Evolutionary conservation across 495 filamentous ascomycete species (phyloP).

Genomic region (Cenococcum geophilum): DNA sequence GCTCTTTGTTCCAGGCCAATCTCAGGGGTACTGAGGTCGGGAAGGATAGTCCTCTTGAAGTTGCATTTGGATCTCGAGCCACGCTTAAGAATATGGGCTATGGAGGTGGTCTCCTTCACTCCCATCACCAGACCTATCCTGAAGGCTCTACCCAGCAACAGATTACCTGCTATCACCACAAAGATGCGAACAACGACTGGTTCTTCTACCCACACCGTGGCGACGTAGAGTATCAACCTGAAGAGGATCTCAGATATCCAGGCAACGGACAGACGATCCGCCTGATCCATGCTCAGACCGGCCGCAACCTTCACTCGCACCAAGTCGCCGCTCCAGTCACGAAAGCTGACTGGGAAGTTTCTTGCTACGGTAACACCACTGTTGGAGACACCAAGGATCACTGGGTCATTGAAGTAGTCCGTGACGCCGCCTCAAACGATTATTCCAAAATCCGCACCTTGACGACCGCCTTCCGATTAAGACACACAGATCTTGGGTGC

Average conservation of each 20-base stretch:
- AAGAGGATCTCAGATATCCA: conserved; percentile 63
- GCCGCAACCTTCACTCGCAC: conserved; percentile 94
- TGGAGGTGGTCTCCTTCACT: conserved; percentile 94
- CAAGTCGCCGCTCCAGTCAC: conserved; percentile 78
- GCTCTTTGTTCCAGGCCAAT: conserved; percentile 97
- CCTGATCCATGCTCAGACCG: conserved; percentile 90
- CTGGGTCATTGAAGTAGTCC: conserved; percentile 89
- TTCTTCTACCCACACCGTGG: conserved; percentile 91
- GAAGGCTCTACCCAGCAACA: conserved; percentile 94
- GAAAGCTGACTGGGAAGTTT: conserved; percentile 88
- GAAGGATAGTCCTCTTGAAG: conserved; percentile 84
- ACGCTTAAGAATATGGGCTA: conserved; percentile 99
- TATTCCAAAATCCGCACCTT: conserved; percentile 81
- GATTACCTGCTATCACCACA: conserved; percentile 98
- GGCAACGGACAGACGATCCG: conserved; percentile 74
- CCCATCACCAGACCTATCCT: conserved; percentile 91
- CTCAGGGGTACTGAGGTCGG: conserved; percentile 88
- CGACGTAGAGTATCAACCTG: conserved; percentile 63
- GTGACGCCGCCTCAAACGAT: conserved; percentile 80
- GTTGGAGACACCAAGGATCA: conserved; percentile 97
- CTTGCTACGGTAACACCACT: conserved; percentile 92
- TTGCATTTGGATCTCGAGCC: conserved; percentile 80
- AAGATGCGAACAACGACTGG: conserved; percentile 99
- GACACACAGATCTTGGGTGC: conserved; percentile 76
- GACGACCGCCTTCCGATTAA: conserved; percentile 87